These are phyloP conservation scores for Ganoderma meredithae DNA, from an alignment of 1,284 basidiomycete species.

Conservation along the genomic window DNA sequence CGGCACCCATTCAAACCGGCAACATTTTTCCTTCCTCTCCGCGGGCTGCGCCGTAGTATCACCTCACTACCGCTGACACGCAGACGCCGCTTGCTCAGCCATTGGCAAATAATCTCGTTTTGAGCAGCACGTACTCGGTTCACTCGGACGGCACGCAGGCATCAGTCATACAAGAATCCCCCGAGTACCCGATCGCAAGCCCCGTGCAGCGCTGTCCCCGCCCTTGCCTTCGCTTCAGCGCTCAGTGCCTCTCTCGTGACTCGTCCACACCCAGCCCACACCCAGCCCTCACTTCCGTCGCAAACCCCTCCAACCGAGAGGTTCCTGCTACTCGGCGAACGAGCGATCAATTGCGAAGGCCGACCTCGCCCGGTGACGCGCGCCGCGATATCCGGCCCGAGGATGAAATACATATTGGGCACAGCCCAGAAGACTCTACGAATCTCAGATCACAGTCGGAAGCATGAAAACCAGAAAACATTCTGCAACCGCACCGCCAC, in stretches of 20 bases:
- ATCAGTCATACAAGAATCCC: neutral
- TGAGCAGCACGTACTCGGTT: neutral
- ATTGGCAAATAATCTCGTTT: neutral
- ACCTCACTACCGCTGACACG: slow-evolving; percentile 5
- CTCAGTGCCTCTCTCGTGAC: neutral
- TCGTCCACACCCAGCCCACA: neutral
- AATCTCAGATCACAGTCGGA: slow-evolving; percentile 9
- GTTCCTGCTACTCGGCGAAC: neutral
- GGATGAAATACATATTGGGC: neutral
- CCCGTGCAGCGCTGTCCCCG: neutral
- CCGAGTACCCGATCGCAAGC: neutral
- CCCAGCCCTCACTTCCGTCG: neutral
- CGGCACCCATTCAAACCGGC: neutral
- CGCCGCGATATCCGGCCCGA: neutral
- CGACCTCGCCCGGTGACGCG: neutral
- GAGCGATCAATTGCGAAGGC: neutral
- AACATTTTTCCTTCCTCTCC: neutral
- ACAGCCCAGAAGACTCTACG: neutral
- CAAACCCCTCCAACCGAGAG: neutral
- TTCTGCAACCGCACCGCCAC: slow-evolving; percentile 5
- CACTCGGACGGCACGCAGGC: neutral
- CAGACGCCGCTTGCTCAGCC: neutral
- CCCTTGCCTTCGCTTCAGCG: neutral
- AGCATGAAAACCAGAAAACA: neutral
- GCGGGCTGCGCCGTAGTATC: slow-evolving; percentile 3